Conservation (phyloP, 441 rosid genomes). For the Croton laevigatus region DNA sequence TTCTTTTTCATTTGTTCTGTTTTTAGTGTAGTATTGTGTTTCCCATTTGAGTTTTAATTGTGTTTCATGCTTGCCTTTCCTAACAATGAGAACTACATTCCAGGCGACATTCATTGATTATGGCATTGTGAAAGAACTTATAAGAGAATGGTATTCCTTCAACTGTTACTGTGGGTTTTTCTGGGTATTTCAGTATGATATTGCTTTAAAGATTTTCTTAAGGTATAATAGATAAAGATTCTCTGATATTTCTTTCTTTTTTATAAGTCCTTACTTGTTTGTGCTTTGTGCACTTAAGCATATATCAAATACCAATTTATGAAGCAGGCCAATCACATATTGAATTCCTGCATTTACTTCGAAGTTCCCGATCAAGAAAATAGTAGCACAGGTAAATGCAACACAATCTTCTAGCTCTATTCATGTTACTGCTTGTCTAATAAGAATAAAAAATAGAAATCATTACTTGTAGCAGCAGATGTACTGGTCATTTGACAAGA, state of each 20-base stretch:
- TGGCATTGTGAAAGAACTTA: neutral
- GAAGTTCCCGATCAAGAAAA: slow-evolving; percentile 73
- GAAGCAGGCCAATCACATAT: slow-evolving; percentile 67
- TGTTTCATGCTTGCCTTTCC: neutral
- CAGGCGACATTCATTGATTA: neutral
- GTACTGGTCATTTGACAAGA: too few relatives aligned
- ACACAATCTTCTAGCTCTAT: slow-evolving; percentile 77
- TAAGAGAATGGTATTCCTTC: too few relatives aligned
- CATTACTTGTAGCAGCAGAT: too few relatives aligned
- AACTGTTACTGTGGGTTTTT: too few relatives aligned
- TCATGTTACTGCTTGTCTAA: slow-evolving; percentile 66
- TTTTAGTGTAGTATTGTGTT: neutral
- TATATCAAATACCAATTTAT: slow-evolving; percentile 62
- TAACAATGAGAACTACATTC: neutral
- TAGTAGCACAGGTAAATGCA: slow-evolving; percentile 55
- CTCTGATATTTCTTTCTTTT: too few relatives aligned
- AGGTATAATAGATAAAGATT: too few relatives aligned
- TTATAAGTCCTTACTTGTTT: slow-evolving; percentile 9
- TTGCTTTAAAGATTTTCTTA: too few relatives aligned
- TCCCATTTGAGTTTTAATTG: neutral
- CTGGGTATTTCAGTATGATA: too few relatives aligned
- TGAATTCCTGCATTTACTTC: slow-evolving; percentile 82
- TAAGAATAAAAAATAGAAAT: too few relatives aligned
- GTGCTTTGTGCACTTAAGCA: slow-evolving; percentile 27
- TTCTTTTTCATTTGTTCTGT: neutral